Percentiles rank a stretch among this genome's conserved stretches.
Evolutionary conservation across 257 asterid species (phyloP).

Genomic region (Gentiana dahurica): DNA sequence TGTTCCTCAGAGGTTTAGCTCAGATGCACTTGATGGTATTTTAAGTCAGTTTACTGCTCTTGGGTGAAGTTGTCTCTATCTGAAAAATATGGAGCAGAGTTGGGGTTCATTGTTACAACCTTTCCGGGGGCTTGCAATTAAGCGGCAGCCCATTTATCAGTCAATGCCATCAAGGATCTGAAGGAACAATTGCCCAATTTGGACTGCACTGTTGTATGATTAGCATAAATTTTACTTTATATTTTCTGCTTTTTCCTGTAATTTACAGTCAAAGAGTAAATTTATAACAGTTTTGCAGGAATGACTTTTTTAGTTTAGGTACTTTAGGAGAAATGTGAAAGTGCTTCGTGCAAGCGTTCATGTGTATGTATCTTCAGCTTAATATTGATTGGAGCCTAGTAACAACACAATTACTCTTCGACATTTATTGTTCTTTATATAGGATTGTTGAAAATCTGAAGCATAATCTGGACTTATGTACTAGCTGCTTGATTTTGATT

Average conservation of each 20-base stretch:
- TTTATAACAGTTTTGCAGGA: constrained; percentile 91
- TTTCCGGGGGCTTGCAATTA: constrained; percentile 19
- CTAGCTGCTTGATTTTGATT: too few species aligned
- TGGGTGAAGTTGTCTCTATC: constrained; percentile 24
- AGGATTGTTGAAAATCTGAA: too few species aligned
- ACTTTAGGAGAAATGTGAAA: constrained; percentile 45
- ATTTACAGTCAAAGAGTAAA: constrained; percentile 49
- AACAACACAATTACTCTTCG: constrained; percentile 35
- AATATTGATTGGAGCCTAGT: constrained; percentile 51
- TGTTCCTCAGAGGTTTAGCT: constrained; percentile 13
- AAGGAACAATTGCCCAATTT: constrained; percentile 26
- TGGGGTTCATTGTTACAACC: constrained; percentile 30
- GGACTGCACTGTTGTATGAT: constrained; percentile 79
- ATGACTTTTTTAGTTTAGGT: constrained; percentile 58
- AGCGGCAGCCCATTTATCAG: constrained; percentile 25
- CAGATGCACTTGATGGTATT: constrained; percentile 32
- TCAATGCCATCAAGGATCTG: constrained; percentile 23
- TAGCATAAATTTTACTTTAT: constrained; percentile 47
- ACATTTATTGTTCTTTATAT: not conserved
- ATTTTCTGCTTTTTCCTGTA: constrained; percentile 57
- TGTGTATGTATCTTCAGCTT: constrained; percentile 53
- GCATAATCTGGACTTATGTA: too few species aligned
- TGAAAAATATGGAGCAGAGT: constrained; percentile 37
- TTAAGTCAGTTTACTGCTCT: constrained; percentile 30
- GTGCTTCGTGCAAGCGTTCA: constrained; percentile 34